Base-by-base conservation (phyloP, 208 protist genomes). In the Angomonas deanei region DNA sequence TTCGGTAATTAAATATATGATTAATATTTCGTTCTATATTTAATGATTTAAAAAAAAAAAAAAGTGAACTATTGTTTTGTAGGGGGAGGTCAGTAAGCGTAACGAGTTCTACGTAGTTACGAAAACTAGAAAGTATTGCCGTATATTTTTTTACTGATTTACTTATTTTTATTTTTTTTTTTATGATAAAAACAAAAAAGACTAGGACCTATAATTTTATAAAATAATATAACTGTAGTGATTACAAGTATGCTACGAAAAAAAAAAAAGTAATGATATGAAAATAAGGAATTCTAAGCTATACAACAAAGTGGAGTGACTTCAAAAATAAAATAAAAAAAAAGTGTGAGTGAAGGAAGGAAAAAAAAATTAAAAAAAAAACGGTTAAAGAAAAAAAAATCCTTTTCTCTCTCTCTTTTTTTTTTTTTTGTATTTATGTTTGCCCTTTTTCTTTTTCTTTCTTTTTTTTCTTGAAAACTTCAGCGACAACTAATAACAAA, bases 31-130 rank as follows among this genome's bases (percentile, higher is more conserved):
- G 36, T 42, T n/a, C 36, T 42, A 42, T 42, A 42, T 15, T 32
- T 26, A 64, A 28, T 13, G 56, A 65, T 33, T 52, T 10, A 64
- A 42, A 67, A 46, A 47, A 62, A 68, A 55, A 63, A 57, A 58
- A 56, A 70, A 64, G 48, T 54, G 30, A 66, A n/a, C 46, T 50
- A n/a, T 17, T 5, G 24, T 13, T 21, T 13, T 5, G 30, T 5
- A 3, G 19, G 38, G 39, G 23, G 36, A 48, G 49, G 49, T 58
- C 3, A 50, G 27, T 58, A 48, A 19, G 24, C 19, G 33, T 15
- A 67, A 48, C n/a, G 33, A 38, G 27, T 34, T 11, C 33, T 39
- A 39, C 8, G 15, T 13, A 5, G 32, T 27, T 19, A 58, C 8
- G 38, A 34, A 53, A 34, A 26, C 8, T 42, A 39, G 6, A 21